Percentiles rank a stretch among this genome's conserved stretches.
phyloP scores from a whole-genome alignment of 2,329 filamentous ascomycete genomes.

The Hypoxylon sp. region DNA sequence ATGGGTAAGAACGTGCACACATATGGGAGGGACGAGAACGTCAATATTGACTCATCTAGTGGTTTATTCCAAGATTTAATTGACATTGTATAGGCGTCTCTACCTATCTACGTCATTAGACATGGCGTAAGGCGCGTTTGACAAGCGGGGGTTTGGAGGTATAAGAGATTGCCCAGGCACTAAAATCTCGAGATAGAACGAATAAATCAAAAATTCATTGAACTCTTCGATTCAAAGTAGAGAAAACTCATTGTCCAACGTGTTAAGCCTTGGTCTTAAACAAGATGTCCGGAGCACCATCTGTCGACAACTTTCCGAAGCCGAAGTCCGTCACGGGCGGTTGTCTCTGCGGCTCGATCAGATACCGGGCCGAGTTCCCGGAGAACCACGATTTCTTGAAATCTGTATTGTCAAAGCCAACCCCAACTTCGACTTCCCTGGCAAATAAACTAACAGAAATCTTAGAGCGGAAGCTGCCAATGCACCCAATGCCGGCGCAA shows the following conservation, averaged over 20 bases:
- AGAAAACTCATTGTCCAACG: not conserved
- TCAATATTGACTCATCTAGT: not conserved
- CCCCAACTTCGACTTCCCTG: not conserved
- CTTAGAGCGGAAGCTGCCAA: conserved; percentile 64
- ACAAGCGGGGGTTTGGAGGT: conserved; percentile 40
- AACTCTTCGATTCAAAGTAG: not conserved
- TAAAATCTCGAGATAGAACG: not conserved
- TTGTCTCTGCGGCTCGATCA: conserved; percentile 66
- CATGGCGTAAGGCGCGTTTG: conserved; percentile 41
- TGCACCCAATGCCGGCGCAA: conserved; percentile 70
- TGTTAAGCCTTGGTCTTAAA: not conserved
- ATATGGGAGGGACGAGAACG: not conserved
- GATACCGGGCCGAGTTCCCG: conserved; percentile 65
- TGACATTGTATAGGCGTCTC: not conserved
- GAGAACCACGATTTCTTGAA: conserved; percentile 61
- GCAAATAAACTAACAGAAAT: not conserved
- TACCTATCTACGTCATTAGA: conserved; percentile 26
- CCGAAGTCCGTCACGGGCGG: conserved; percentile 63
- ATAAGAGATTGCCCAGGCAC: conserved; percentile 11
- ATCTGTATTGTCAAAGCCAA: conserved; percentile 14
- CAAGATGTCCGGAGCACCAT: conserved; percentile 38
- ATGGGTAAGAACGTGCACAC: not conserved
- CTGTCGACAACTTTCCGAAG: conserved; percentile 48
- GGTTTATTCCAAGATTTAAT: not conserved
- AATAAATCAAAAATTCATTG: not conserved